phyloP scores from a whole-genome alignment of 2,329 filamentous ascomycete species.

The Fusarium musae region DNA sequence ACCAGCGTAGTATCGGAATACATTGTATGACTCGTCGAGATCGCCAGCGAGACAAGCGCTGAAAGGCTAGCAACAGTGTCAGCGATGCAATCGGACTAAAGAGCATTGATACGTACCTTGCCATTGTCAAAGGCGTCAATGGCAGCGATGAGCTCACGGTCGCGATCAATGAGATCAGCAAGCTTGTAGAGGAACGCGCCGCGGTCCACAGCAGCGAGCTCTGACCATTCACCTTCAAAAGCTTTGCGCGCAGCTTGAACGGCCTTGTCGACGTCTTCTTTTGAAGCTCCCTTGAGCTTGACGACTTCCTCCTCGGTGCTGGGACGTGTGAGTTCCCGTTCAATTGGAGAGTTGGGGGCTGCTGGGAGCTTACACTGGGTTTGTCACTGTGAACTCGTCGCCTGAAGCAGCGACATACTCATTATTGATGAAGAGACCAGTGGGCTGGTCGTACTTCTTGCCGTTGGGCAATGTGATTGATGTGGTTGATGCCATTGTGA shows the following conservation, averaged over 20 bases:
- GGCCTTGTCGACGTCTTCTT: conserved; percentile 36
- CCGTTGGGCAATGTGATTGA: conserved; percentile 43
- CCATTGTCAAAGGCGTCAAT: conserved; percentile 43
- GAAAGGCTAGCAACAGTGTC: conserved; percentile 19
- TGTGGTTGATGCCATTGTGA: conserved; percentile 28
- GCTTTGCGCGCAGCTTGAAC: conserved; percentile 39
- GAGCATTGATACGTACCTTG: conserved; percentile 14
- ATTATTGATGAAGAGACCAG: conserved; percentile 46
- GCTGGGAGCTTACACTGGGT: conserved; percentile 28
- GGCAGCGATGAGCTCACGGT: conserved; percentile 40
- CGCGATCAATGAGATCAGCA: conserved; percentile 37
- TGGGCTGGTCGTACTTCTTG: conserved; percentile 52
- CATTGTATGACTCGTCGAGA: conserved; percentile 52
- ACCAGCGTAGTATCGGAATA: conserved; percentile 74
- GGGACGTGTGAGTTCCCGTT: background rate
- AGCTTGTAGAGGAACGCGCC: conserved; percentile 40
- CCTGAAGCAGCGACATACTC: conserved; percentile 40
- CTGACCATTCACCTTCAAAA: conserved; percentile 41
- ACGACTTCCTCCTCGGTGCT: conserved; percentile 41
- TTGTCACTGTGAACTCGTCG: conserved; percentile 36
- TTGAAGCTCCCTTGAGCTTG: conserved; percentile 35
- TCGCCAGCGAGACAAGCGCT: conserved; percentile 65
- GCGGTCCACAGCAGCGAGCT: conserved; percentile 36
- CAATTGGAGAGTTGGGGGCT: accelerated
- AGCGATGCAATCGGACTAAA: background rate